Conservation (phyloP, 2,329 filamentous ascomycete species). For the Alternaria ventricosa region DNA sequence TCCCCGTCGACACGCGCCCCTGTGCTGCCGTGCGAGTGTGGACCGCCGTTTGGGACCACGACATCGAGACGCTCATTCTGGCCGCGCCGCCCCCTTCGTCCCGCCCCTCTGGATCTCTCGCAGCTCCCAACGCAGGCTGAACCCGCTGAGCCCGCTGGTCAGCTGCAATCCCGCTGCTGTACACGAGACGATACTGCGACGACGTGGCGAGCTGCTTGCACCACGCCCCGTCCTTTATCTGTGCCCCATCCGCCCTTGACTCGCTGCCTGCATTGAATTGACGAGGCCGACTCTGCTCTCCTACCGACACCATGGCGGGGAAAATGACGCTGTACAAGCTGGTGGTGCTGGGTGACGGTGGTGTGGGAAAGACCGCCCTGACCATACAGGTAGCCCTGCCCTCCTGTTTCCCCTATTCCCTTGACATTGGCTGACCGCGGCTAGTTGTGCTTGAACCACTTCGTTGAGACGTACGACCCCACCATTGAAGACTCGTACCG, state of each 20-base stretch:
- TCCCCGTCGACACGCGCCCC: constrained; percentile 35
- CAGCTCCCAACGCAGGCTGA: constrained; percentile 21
- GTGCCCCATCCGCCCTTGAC: constrained; percentile 5
- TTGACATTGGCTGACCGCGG: constrained; percentile 21
- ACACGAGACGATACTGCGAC: constrained; percentile 24
- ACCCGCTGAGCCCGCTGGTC: constrained; percentile 27
- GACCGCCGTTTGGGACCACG: constrained; percentile 23
- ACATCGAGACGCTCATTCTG: constrained; percentile 14
- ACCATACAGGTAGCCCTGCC: constrained; percentile 77
- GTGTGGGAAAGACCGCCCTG: constrained; percentile 91
- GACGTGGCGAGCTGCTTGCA: constrained; percentile 23
- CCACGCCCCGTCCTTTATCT: constrained; percentile 12
- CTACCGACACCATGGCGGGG: constrained; percentile 70
- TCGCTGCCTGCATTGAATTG: constrained; percentile 5
- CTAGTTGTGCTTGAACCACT: constrained; percentile 94
- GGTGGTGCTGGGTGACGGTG: constrained; percentile 93
- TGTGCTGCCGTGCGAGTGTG: constrained; percentile 25
- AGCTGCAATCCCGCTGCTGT: constrained; percentile 25
- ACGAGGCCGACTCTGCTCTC: constrained; percentile 5
- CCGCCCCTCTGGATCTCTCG: constrained; percentile 13
- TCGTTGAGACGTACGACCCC: constrained; percentile 86
- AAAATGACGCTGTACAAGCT: constrained; percentile 97
- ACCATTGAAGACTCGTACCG: constrained; percentile 74
- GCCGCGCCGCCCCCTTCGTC: constrained; percentile 21
- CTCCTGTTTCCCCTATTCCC: background rate